Evolutionary conservation across 2,329 filamentous ascomycete species (phyloP).

Genomic region (Colletotrichum plurivorum): DNA sequence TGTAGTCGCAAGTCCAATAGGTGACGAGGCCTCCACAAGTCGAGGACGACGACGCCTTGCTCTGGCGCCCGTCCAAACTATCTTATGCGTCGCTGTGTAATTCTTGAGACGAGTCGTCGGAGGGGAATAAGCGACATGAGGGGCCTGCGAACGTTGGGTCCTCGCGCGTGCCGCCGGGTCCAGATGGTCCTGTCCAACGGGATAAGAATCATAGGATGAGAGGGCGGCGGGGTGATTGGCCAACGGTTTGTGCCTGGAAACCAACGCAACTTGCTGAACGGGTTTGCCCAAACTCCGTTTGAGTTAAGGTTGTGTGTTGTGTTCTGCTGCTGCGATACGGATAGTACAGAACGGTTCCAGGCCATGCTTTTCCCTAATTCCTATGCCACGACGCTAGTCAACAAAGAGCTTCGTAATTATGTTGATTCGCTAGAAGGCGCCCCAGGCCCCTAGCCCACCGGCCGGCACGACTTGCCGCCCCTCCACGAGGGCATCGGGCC

Average conservation of each 20-base stretch:
- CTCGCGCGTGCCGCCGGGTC: not conserved
- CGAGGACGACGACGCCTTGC: not conserved
- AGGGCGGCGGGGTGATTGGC: slow-evolving; percentile 2
- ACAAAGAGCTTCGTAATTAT: too few relatives aligned
- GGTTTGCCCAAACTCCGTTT: not conserved
- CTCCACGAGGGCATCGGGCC: slow-evolving; percentile 8
- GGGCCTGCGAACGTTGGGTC: not conserved
- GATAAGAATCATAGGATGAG: not conserved
- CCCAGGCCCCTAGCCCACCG: not conserved
- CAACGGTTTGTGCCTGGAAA: not conserved
- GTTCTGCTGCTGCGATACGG: too few relatives aligned
- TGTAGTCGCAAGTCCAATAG: not conserved
- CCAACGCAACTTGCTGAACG: not conserved
- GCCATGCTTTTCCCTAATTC: too few relatives aligned
- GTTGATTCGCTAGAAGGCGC: too few relatives aligned
- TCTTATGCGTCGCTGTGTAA: not conserved
- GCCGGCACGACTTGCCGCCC: not conserved
- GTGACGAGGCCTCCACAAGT: not conserved
- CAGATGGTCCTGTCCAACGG: slow-evolving; percentile 4
- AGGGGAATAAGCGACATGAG: not conserved
- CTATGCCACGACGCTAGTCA: too few relatives aligned
- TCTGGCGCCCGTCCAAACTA: not conserved
- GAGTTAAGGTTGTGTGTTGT: not conserved
- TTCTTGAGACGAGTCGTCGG: slow-evolving; percentile 5
- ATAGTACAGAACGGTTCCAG: too few relatives aligned